A percentile compares a stretch with the other conserved stretches of the same genome.
Conservation (phyloP, 2,329 filamentous ascomycete species). For the Aspergillus carbonarius region DNA sequence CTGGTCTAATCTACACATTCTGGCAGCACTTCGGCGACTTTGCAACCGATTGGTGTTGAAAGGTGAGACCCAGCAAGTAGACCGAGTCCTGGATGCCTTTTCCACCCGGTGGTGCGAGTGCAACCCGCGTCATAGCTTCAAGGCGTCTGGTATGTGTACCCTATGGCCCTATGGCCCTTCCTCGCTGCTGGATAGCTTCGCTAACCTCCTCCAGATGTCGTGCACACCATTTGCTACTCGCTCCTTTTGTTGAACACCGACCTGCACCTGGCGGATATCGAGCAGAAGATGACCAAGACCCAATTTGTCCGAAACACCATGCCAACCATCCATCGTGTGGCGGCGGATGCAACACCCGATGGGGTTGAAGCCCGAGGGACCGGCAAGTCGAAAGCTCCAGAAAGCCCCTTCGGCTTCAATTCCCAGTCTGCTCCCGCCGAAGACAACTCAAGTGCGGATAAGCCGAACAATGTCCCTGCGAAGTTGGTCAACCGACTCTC, state of each 20-base stretch:
- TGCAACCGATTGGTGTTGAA: slow-evolving; percentile 80
- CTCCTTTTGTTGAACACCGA: slow-evolving; percentile 95
- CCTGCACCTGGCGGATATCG: slow-evolving; percentile 90
- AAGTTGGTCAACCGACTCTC: slow-evolving; percentile 27
- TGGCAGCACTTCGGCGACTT: slow-evolving; percentile 73
- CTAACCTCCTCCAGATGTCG: slow-evolving; percentile 65
- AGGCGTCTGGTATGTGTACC: slow-evolving; percentile 67
- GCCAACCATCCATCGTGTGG: slow-evolving; percentile 77
- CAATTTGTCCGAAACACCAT: slow-evolving; percentile 98
- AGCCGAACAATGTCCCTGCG: slow-evolving; percentile 18
- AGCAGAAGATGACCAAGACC: slow-evolving; percentile 89
- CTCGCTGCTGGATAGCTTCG: not conserved
- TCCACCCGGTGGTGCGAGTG: slow-evolving; percentile 89
- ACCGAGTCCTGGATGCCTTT: slow-evolving; percentile 87
- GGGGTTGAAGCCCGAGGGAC: slow-evolving; percentile 55
- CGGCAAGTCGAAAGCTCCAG: slow-evolving; percentile 36
- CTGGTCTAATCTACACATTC: slow-evolving; percentile 76
- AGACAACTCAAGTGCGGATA: slow-evolving; percentile 20
- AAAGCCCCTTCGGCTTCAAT: slow-evolving; percentile 27
- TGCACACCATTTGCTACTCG: slow-evolving; percentile 96
- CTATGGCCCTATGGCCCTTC: not conserved
- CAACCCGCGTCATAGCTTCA: slow-evolving; percentile 92
- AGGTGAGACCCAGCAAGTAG: slow-evolving; percentile 94
- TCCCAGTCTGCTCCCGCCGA: slow-evolving; percentile 13
- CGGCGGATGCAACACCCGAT: slow-evolving; percentile 69